Conservation (phyloP, 1,284 basidiomycete genomes). For the Fomitopsis schrenkii region DNA sequence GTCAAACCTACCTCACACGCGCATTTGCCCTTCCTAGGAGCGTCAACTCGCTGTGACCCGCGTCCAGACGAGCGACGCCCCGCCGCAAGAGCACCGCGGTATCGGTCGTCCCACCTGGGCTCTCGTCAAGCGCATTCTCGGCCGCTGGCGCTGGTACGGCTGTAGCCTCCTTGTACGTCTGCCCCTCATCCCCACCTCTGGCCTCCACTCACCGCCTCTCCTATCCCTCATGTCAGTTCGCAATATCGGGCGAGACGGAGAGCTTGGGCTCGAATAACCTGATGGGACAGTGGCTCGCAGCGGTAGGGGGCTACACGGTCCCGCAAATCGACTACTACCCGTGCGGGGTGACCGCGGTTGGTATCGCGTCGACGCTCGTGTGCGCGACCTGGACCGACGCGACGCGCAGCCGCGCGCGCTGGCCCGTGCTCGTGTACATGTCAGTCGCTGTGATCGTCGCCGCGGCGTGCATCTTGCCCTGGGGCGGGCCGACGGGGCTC, state of each 20-base stretch:
- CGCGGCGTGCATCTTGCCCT: conserved; percentile 54
- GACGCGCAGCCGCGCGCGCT: conserved; percentile 43
- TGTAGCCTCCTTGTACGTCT: conserved; percentile 54
- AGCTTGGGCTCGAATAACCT: conserved; percentile 70
- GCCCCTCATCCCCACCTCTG: neutral
- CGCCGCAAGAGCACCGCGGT: conserved; percentile 26
- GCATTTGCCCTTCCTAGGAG: conserved; percentile 35
- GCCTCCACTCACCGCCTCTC: neutral
- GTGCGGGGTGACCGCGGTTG: conserved; percentile 61
- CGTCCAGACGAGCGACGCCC: conserved; percentile 29
- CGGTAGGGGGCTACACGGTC: conserved; percentile 55
- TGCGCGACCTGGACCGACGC: conserved; percentile 62
- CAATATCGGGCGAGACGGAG: conserved; percentile 65
- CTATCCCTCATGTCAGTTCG: conserved; percentile 38
- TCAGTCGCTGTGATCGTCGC: conserved; percentile 48
- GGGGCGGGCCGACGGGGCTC: conserved; percentile 49
- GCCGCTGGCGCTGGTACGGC: conserved; percentile 67
- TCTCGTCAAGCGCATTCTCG: conserved; percentile 48
- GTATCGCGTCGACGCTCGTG: conserved; percentile 56
- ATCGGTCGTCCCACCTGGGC: conserved; percentile 45
- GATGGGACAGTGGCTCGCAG: conserved; percentile 74
- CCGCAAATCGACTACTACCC: conserved; percentile 70
- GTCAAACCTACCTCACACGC: conserved; percentile 5
- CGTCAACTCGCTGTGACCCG: conserved; percentile 47
- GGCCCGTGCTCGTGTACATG: conserved; percentile 67